Conservation (phyloP, 2,329 filamentous ascomycete species). For the Ophiognomonia clavigignenti-juglandacearum region DNA sequence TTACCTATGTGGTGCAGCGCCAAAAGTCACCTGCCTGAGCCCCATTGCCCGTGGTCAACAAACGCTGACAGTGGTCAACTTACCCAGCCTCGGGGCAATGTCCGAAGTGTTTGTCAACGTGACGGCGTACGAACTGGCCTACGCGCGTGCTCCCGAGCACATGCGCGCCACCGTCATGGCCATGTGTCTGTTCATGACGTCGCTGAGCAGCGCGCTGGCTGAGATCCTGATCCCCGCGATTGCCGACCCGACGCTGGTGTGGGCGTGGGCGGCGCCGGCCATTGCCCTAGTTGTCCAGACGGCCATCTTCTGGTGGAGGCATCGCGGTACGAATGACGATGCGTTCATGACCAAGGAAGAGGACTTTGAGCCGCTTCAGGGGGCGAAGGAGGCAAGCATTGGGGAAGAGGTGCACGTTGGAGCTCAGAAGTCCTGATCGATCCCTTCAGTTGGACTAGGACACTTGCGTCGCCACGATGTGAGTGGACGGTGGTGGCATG, state of each 20-base stretch:
- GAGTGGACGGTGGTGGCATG: too few species aligned
- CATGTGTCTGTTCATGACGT: conserved; percentile 53
- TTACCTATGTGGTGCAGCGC: too few species aligned
- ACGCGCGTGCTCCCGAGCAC: conserved; percentile 60
- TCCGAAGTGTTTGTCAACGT: conserved; percentile 57
- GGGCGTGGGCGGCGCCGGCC: conserved; percentile 40
- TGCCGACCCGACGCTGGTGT: conserved; percentile 36
- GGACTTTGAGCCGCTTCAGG: conserved; percentile 12
- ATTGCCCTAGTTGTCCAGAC: conserved; percentile 43
- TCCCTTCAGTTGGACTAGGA: too few species aligned
- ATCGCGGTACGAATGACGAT: conserved; percentile 41
- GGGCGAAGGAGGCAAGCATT: too few species aligned
- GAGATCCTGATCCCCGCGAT: conserved; percentile 38
- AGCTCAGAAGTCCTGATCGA: too few species aligned
- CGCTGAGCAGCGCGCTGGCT: conserved; percentile 47
- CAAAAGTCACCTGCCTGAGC: too few species aligned
- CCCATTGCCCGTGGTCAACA: too few species aligned
- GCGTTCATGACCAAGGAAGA: conserved; percentile 33
- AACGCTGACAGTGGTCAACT: too few species aligned
- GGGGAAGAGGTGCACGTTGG: too few species aligned
- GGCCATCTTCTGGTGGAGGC: conserved; percentile 41
- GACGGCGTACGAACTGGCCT: conserved; percentile 63
- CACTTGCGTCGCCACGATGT: too few species aligned
- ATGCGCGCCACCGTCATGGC: conserved; percentile 58
- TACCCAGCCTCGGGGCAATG: conserved; percentile 45